phyloP scores from a whole-genome alignment of 2,329 filamentous ascomycete species.

The Blastomyces emzantsi region DNA sequence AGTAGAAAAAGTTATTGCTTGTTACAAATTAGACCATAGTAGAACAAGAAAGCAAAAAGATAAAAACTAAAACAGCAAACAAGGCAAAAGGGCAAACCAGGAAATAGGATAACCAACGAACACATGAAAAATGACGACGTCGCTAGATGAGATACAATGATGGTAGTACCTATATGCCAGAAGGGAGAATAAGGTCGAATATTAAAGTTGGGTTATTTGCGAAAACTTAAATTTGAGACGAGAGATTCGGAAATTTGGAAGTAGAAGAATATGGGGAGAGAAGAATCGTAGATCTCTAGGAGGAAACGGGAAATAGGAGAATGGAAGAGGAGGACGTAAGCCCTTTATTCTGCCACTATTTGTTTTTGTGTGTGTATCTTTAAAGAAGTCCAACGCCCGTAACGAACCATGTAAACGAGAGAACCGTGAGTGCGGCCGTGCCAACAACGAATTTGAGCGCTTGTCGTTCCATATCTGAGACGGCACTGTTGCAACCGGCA shows the following conservation, averaged over 20 bases:
- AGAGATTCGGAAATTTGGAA: not conserved
- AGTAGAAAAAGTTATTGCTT: no score
- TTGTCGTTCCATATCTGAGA: constrained; percentile 46
- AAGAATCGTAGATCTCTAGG: not conserved
- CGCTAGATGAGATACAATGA: not conserved
- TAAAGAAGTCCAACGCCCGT: constrained; percentile 30
- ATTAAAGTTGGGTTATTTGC: not conserved
- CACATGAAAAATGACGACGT: not conserved
- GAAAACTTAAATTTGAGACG: not conserved
- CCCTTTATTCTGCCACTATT: not conserved
- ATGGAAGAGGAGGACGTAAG: not conserved
- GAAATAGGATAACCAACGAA: not conserved
- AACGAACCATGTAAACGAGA: constrained; percentile 49
- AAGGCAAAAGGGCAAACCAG: not conserved
- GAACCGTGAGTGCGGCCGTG: constrained; percentile 48
- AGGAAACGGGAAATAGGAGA: not conserved
- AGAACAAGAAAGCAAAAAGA: not conserved
- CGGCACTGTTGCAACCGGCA: constrained; percentile 48
- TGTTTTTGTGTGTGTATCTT: not conserved
- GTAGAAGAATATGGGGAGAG: not conserved
- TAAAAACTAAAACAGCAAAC: not conserved
- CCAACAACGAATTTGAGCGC: constrained; percentile 48
- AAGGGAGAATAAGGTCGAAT: not conserved
- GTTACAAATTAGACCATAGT: not conserved
- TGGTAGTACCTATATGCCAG: not conserved